Conservation (phyloP, 2,329 filamentous ascomycete species). For the Cercospora sp. region DNA sequence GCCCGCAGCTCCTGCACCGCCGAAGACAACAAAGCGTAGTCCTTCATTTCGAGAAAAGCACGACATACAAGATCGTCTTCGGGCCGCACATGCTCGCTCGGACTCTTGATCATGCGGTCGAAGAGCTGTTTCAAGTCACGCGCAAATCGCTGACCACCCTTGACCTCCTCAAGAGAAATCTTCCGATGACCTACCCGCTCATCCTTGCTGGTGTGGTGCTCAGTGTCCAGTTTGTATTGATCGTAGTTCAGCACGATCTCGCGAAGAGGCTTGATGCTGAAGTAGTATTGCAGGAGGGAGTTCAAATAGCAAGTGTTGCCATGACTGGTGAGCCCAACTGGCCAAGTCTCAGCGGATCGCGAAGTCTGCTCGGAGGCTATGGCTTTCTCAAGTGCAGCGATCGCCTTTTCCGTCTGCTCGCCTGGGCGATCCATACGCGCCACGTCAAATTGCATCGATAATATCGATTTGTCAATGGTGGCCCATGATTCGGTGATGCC, state of each 20-base stretch:
- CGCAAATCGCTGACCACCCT: conserved; percentile 40
- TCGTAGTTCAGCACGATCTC: conserved; percentile 78
- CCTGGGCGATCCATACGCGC: conserved; percentile 34
- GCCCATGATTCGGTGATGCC: conserved; percentile 31
- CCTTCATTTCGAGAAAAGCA: conserved; percentile 37
- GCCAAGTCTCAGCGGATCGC: conserved; percentile 52
- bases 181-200: conserved; percentile 76
- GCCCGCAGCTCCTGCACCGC: conserved; percentile 19
- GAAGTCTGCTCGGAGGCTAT: conserved; percentile 20
- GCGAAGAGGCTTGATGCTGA: conserved; percentile 79
- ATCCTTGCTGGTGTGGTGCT: conserved; percentile 61
- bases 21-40: conserved; percentile 31
- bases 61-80: conserved; percentile 41
- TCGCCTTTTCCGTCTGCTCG: conserved; percentile 39
- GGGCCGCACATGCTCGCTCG: conserved; percentile 35
- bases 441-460: conserved; percentile 29
- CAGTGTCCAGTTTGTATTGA: conserved; percentile 66
- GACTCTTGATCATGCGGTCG: conserved; percentile 41
- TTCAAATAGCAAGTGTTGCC: conserved; percentile 98
- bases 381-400: conserved; percentile 35
- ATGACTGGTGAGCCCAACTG: conserved; percentile 87
- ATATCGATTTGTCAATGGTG: conserved; percentile 28
- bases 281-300: conserved; percentile 92
- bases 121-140: conserved; percentile 40
- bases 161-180: conserved; percentile 46